Evolutionary conservation across 352 stramenopile species (phyloP).

Genomic region (Peronospora belbahrii): DNA sequence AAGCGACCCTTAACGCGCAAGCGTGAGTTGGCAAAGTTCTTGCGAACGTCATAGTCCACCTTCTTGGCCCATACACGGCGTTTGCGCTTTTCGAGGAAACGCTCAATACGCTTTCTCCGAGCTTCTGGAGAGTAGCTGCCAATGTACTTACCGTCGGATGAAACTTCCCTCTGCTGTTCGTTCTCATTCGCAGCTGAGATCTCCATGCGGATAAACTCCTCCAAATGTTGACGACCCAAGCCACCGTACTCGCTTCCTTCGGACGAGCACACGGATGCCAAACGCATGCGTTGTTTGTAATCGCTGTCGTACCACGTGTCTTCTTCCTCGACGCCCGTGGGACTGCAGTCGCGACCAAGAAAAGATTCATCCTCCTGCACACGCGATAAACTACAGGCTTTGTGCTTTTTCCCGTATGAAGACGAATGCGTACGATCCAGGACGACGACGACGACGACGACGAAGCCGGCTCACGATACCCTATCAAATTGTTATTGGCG

Average conservation of each 20-base stretch:
- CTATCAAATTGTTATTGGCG: slow-evolving; percentile 21
- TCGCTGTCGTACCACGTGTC: slow-evolving; percentile 55
- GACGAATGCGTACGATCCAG: slow-evolving; percentile 25
- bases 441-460: slow-evolving; percentile 19
- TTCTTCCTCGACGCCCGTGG: slow-evolving; percentile 61
- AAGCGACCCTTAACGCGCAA: slow-evolving; percentile 97
- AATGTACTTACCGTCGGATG: slow-evolving; percentile 57
- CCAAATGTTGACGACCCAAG: slow-evolving; percentile 58
- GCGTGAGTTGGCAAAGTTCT: slow-evolving; percentile 98
- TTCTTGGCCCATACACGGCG: slow-evolving; percentile 94
- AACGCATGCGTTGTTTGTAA: slow-evolving; percentile 58
- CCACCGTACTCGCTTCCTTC: slow-evolving; percentile 70
- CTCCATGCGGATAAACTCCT: slow-evolving; percentile 79
- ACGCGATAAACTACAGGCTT: slow-evolving; percentile 42
- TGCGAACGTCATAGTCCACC: slow-evolving; percentile 97
- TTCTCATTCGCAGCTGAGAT: slow-evolving; percentile 65
- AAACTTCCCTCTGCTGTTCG: slow-evolving; percentile 25
- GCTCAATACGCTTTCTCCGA: slow-evolving; percentile 76
- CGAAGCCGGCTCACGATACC: slow-evolving; percentile 21
- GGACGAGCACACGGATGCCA: slow-evolving; percentile 71
- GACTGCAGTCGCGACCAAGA: slow-evolving; percentile 51
- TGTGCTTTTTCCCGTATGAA: slow-evolving; percentile 37
- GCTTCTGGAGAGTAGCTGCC: slow-evolving; percentile 86
- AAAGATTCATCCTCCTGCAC: slow-evolving; percentile 54
- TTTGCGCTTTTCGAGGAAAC: slow-evolving; percentile 90